Evolutionary conservation across 371 early-diverging fungal genomes (phyloP), one percentile per base, ranked within the genome.

Genomic region (Actinomucor elegans): DNA sequence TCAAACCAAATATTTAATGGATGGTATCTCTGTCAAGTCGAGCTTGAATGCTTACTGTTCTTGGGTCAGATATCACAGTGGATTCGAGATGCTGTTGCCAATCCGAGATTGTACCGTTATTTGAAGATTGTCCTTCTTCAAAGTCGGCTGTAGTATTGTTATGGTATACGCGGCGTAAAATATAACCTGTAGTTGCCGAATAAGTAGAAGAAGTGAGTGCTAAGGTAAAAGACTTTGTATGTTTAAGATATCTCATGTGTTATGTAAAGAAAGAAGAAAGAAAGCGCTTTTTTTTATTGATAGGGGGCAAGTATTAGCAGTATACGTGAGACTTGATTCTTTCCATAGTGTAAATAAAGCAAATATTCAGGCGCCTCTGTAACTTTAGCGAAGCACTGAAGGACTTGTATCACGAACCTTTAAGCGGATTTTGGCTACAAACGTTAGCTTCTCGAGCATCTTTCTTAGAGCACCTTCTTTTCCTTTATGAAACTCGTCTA

Each of bases 381-480:
- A 17, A 9, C 28, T 36, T 49, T 38, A 60, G 12, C 61, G 55
- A 33, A 32, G 36, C 32, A 55, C 40, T 12, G 52, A 17, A 18
- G 26, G 24, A n/a, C 29, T 33, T 11, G 51, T 29, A 21, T 49
- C 52, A 45, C 61, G 64, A 31, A 64, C 15, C 40, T 56, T 61
- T 38, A 55, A 44, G 43, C 60, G 34, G 23, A 64, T 59, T 48
- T 64, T 55, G 18, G 65, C 59, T 12, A 64, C 49, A 28, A 59
- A 55, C 5, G 65, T 50, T 24, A 64, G 55, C 52, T 64, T 64
- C 40, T 64, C 65, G 14, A 64, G 35, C 49, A 64, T 56, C 15
- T 53, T 52, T 41, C 49, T 53, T 17, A 57, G 20, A 6, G 28
- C 50, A 21, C 49, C 40, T 11, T 48, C 56, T 40, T 59, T 55